Evolutionary conservation across 2,329 filamentous ascomycete genomes (phyloP), one percentile per base, ranked within the genome.

Genomic region (Fusarium duplospermum): DNA sequence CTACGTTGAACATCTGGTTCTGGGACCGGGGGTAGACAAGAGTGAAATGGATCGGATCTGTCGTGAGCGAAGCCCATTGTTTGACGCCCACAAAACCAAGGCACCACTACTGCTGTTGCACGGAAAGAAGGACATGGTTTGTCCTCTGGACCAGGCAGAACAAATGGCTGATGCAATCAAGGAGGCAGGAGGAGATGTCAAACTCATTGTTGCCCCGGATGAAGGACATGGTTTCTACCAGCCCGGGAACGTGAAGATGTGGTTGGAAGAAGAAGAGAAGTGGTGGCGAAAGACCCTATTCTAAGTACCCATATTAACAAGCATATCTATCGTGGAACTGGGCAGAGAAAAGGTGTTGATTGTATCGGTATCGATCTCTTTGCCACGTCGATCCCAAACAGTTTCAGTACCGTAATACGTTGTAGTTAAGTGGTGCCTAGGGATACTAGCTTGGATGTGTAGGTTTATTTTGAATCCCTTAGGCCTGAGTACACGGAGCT

Each of bases 81-180:
- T 83, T 54, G 83, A 87, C 61, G 87, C 85, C 0, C 81, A 84
- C n/a, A 82, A 83, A 62, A 88, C 89, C 63, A 81, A 80, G 42
- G 81, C 85, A 2, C 87, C 88, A 1, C 76, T 92, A 24, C 78
- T 91, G 38, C 79, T 92, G n/a, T 73, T 92, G 6, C 87, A 91
- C 24, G 90, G 90, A 0, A 84, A 83, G 3, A 81, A 81, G 5
- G 90, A 92, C 73, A 86, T 85, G 45, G 85, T 92, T 2, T 90
- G 91, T 18, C 90, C 89, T 0, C 78, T 88, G n/a, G 83, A 85
- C 18, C 90, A 92, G 77, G 87, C 88, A 4, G 80, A 84, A 35
- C 83, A 87, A 62, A 88, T 92, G 78, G 84, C 87, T 11, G 79
- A 80, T 45, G 83, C 83, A n/a, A 81, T 89, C 24, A 78, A 79